phyloP scores from a whole-genome alignment of 2,329 filamentous ascomycete genomes.

The Cephalotrichum gorgonifer region DNA sequence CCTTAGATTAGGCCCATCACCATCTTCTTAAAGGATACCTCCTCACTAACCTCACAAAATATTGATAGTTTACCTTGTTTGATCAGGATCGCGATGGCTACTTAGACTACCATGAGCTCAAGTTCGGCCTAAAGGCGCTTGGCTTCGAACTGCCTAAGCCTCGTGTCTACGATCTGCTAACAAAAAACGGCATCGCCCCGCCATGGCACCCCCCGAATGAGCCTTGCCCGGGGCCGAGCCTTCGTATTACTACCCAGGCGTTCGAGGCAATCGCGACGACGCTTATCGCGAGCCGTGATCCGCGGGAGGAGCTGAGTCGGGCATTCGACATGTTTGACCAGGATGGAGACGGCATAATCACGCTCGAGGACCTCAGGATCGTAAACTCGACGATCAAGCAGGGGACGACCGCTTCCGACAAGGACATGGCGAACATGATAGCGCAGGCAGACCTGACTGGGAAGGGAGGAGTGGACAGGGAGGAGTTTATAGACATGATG shows the following conservation, averaged over 20 bases:
- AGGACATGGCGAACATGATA: conserved; percentile 92
- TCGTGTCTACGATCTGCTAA: conserved; percentile 73
- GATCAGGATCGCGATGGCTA: conserved; percentile 43
- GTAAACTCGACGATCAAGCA: conserved; percentile 89
- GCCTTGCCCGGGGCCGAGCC: conserved; percentile 46
- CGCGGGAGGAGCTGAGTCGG: conserved; percentile 79
- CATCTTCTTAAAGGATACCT: not conserved
- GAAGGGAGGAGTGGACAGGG: conserved; percentile 65
- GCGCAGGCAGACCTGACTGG: conserved; percentile 95
- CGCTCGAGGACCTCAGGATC: conserved; percentile 73
- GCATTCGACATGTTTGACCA: conserved; percentile 92
- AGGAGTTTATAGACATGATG: conserved; percentile 60
- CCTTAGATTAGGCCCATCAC: too few species aligned
- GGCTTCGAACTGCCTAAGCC: conserved; percentile 85
- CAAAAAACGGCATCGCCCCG: conserved; percentile 68
- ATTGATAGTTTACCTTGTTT: conserved; percentile 9
- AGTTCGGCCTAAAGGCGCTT: conserved; percentile 89
- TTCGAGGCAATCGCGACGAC: conserved; percentile 72
- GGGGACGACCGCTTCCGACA: conserved; percentile 67
- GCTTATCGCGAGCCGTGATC: conserved; percentile 73
- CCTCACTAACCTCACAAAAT: not conserved
- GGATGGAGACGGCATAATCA: conserved; percentile 84
- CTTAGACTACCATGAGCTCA: conserved; percentile 97
- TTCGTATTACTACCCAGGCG: conserved; percentile 61
- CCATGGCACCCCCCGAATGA: conserved; percentile 43